phyloP scores from a whole-genome alignment of 768 basidiomycete genomes.

The Serpula lacrymans region DNA sequence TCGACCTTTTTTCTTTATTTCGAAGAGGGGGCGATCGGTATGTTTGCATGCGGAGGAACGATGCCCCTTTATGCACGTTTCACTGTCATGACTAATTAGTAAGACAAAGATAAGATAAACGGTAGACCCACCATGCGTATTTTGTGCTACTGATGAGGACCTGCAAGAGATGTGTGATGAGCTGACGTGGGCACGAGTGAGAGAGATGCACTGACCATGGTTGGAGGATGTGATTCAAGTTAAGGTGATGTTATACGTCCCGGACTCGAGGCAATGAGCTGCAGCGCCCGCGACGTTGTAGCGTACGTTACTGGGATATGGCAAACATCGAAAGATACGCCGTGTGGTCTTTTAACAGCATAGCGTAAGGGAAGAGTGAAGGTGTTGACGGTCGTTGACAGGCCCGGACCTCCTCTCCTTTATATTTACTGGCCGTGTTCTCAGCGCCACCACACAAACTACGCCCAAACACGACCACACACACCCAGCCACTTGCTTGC shows the following conservation, averaged over 20 bases:
- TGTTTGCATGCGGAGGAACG: conserved; percentile 88
- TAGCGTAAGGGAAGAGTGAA: conserved; percentile 32
- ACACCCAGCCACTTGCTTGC: no score
- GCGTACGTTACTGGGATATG: conserved; percentile 48
- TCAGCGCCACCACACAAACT: conserved; percentile 17
- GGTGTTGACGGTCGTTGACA: conserved; percentile 55
- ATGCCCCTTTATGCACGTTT: conserved; percentile 94
- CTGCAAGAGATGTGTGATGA: conserved; percentile 30
- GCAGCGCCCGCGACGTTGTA: conserved; percentile 57
- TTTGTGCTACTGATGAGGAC: conserved; percentile 73
- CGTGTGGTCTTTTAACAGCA: conserved; percentile 44
- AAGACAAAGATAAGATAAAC: conserved; percentile 9
- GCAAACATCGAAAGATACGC: conserved; percentile 23
- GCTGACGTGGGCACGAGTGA: conserved; percentile 1
- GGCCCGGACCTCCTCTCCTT: conserved; percentile 17
- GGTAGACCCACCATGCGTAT: conserved; percentile 70
- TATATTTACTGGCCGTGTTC: conserved; percentile 26
- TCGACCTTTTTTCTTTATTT: conserved; percentile 66
- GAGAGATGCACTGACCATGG: conserved; percentile 40
- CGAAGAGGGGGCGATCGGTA: conserved; percentile 82
- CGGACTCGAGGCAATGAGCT: conserved; percentile 35
- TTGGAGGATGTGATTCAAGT: conserved; percentile 14
- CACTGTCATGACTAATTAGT: conserved; percentile 42
- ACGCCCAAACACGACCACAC: conserved; percentile 23
- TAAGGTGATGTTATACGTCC: conserved; percentile 18